Base-by-base conservation (phyloP, 1,139 yeast species). In the Candida pseudoviswanathii region DNA sequence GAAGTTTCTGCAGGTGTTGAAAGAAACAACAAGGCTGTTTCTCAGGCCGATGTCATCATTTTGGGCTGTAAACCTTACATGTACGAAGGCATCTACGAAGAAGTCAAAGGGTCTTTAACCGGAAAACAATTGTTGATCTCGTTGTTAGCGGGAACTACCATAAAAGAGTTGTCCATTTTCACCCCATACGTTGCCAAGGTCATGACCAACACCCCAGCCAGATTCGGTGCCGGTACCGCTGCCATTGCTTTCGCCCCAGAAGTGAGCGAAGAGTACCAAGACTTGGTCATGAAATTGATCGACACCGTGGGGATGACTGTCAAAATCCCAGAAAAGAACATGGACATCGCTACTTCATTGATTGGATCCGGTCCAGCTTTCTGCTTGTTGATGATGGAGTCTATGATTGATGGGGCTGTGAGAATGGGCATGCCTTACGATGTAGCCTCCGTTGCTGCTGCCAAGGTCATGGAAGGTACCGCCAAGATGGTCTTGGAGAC, bases 351-450 rank as follows among this genome's bases (percentile, higher is more conserved):
- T 46, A 94, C 98, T 9, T 88, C 97, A 0, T 78, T 94, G 49
- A 91, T 96, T 53, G 99, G 99, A 1, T 89, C 97, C 2, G 98
- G 97, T 0, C 97, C 98, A 1, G 99, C 99, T 0, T 95, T 94
- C 66, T 89, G 90, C 52, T 78, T 92, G 62, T 74, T 91, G 59
- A 85, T 92, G 84, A 78, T 94, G 78, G 99, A 94, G 71, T 85
- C 97, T 1, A 72, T 95, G 71, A 85, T 89, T 59, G 99, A 94
- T 61, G 96, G 98, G 52, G 99, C 96, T 9, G 88, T 94, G 49
- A 82, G 90, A 67, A 85, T 89, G 92, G 99, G 99, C 1, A 82
- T 94, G 60, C 97, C 97, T 22, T 86, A 82, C 62, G 86, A 86
- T 44, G 83, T 86, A 52, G 95, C 97, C 42, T 82, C 80, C 62